Evolutionary conservation across 176 grass and related monocot species (phyloP).

Genomic region (Hyparrhenia diplandra): DNA sequence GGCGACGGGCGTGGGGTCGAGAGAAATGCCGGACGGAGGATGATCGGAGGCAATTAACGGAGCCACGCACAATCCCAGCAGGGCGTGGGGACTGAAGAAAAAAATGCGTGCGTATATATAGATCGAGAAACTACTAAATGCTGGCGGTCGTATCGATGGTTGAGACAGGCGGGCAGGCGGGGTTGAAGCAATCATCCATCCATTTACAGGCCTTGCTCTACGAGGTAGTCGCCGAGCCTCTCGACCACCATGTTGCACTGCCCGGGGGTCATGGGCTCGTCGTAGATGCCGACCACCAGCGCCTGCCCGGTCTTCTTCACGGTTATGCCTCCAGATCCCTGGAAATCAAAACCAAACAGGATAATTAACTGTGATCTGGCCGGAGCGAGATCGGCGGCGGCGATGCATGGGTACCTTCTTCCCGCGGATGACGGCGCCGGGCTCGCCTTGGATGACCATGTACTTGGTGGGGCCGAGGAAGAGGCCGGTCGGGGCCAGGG

Average conservation of each 20-base stretch:
- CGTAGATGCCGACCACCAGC: constrained; percentile 80
- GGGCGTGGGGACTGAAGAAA: background rate
- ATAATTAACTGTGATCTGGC: background rate
- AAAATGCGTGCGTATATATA: background rate
- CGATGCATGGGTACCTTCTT: constrained; percentile 57
- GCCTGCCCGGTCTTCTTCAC: constrained; percentile 86
- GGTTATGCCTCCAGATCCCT: constrained; percentile 78
- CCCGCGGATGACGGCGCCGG: constrained; percentile 78
- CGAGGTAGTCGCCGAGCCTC: constrained; percentile 86
- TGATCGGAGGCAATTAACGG: background rate
- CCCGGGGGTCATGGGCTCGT: constrained; percentile 88
- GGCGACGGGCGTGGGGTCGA: background rate
- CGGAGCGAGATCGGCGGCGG: background rate
- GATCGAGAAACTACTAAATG: constrained; percentile 1
- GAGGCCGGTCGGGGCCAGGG: constrained; percentile 70
- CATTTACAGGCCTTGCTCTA: constrained; percentile 73
- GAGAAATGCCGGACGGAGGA: background rate
- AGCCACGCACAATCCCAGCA: constrained; percentile 10
- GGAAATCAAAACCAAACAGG: background rate
- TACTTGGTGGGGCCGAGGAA: constrained; percentile 63
- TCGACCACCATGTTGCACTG: constrained; percentile 94
- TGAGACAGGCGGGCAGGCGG: too few relatives aligned
- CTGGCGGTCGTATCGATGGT: background rate
- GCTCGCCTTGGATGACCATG: constrained; percentile 91
- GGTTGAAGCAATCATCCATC: too few relatives aligned